Evolutionary conservation across 306 rosid species (phyloP).

Genomic region (Macrotyloma uniflorum): DNA sequence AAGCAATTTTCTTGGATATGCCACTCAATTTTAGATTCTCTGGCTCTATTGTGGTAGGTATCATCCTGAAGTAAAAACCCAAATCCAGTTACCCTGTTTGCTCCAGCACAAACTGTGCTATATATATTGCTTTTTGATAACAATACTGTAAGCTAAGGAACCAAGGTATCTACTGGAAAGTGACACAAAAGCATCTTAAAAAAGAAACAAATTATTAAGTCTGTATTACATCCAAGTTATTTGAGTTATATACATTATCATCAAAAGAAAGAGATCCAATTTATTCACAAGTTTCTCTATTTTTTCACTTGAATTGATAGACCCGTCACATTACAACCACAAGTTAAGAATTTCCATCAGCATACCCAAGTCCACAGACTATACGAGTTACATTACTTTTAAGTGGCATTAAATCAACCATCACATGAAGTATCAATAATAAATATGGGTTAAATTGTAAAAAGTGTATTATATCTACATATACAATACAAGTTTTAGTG

Average conservation of each 20-base stretch:
- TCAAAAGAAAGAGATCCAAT: neutral
- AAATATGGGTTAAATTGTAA: neutral
- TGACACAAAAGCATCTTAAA: neutral
- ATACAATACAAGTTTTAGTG: neutral
- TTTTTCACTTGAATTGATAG: neutral
- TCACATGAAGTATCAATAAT: neutral
- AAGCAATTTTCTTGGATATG: neutral
- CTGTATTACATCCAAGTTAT: neutral
- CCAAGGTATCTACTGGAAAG: neutral
- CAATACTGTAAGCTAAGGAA: neutral
- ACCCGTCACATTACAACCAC: neutral
- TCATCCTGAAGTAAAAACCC: neutral
- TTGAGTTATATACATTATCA: neutral
- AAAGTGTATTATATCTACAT: neutral
- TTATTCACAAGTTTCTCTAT: neutral
- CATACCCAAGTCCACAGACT: neutral
- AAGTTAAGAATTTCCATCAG: neutral
- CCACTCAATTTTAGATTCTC: neutral
- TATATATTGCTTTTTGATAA: neutral
- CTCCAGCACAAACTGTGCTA: constrained; percentile 16
- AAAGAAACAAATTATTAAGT: neutral
- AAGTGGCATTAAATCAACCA: neutral
- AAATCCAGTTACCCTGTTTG: neutral
- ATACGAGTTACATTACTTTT: neutral
- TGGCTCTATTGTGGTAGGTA: neutral